These are phyloP conservation scores for Crassisporium funariophilum DNA, from an alignment of 768 basidiomycete genomes.

Conservation along the genomic window DNA sequence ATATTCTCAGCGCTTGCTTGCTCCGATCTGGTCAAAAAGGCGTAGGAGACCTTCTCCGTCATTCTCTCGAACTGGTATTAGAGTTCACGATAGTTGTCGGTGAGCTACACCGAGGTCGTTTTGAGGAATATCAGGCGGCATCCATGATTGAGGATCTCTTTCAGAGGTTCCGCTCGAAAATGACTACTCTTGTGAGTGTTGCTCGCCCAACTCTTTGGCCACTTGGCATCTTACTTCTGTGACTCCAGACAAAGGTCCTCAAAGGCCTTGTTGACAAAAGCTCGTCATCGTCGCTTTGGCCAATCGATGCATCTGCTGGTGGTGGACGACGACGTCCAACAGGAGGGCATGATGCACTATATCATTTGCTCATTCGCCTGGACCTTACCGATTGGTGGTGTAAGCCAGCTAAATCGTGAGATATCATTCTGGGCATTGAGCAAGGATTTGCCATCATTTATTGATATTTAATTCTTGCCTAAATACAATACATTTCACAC, in stretches of 20 bases:
- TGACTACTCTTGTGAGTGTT: conserved; percentile 57
- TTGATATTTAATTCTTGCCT: conserved; percentile 1
- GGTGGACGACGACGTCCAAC: conserved; percentile 38
- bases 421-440: not conserved
- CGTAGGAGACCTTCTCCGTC: conserved; percentile 65
- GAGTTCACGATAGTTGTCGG: conserved; percentile 69
- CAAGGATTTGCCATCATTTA: too few species aligned
- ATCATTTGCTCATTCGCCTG: conserved; percentile 55
- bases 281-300: conserved; percentile 25
- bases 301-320: conserved; percentile 23
- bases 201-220: not conserved
- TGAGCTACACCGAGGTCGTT: conserved; percentile 51
- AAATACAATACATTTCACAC: too few species aligned
- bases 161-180: conserved; percentile 53
- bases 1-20: conserved; percentile 76
- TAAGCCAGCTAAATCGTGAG: conserved; percentile 9
- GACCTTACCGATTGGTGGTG: conserved; percentile 65
- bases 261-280: conserved; percentile 59
- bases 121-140: conserved; percentile 70
- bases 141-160: conserved; percentile 56
- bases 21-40: conserved; percentile 67
- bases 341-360: conserved; percentile 56
- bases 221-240: conserved; percentile 7
- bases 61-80: conserved; percentile 63
- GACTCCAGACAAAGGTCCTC: conserved; percentile 53